phyloP scores from a whole-genome alignment of 352 stramenopile genomes.

The Globisporangium barbulae region DNA sequence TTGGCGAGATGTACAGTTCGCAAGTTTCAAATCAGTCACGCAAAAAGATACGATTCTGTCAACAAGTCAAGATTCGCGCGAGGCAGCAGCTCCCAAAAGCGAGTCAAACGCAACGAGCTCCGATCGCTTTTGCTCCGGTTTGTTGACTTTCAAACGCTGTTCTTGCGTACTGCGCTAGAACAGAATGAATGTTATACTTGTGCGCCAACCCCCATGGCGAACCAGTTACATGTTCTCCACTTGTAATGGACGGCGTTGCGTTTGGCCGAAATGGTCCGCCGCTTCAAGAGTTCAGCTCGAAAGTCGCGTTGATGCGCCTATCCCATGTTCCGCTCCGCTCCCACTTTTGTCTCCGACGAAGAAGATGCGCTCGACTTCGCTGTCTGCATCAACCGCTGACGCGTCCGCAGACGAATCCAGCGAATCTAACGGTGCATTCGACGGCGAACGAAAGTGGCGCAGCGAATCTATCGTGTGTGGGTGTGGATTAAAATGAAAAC shows the following conservation, averaged over 20 bases:
- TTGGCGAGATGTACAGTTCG: background rate
- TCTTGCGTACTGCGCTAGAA: background rate
- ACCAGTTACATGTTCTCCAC: background rate
- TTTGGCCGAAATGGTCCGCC: background rate
- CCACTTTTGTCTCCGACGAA: background rate
- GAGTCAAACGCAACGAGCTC: background rate
- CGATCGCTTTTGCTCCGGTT: background rate
- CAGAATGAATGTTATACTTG: background rate
- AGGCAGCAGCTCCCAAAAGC: background rate
- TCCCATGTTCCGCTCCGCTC: background rate
- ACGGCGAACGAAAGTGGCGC: background rate
- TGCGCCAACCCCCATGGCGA: background rate
- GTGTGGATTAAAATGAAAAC: background rate
- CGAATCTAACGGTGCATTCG: background rate
- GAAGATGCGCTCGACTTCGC: background rate
- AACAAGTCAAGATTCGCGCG: background rate
- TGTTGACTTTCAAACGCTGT: background rate
- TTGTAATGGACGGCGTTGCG: background rate
- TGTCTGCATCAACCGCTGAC: background rate
- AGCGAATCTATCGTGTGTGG: background rate
- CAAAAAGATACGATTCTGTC: background rate
- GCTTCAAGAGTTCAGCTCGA: slow-evolving; percentile 1
- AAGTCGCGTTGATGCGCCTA: background rate
- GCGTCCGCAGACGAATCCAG: slow-evolving; percentile 1
- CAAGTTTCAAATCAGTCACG: background rate